phyloP scores from a whole-genome alignment of 257 asterid genomes.

The Cynanchum wilfordii region DNA sequence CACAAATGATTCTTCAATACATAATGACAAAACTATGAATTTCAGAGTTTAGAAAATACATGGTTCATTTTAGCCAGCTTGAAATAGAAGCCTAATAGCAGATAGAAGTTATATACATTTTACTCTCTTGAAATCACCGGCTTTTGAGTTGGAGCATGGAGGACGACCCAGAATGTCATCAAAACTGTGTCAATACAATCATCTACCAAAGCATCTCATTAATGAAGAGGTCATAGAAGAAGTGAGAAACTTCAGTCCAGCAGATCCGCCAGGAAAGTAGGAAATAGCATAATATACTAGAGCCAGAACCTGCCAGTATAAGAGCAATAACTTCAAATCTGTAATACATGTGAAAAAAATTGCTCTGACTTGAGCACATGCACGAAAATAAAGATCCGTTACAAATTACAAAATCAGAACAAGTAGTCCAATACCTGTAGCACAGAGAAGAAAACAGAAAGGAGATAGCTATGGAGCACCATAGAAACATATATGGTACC shows the following conservation, averaged over 20 bases:
- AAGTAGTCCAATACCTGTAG: constrained; percentile 57
- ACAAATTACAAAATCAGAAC: background rate
- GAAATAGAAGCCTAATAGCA: background rate
- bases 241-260: constrained; percentile 79
- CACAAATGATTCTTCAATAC: background rate
- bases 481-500: constrained; percentile 90
- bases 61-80: background rate
- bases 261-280: constrained; percentile 92
- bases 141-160: background rate
- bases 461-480: constrained; percentile 94
- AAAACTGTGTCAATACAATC: constrained; percentile 18
- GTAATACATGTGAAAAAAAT: background rate
- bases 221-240: constrained; percentile 70
- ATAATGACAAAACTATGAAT: background rate
- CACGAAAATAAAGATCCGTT: background rate
- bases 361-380: background rate
- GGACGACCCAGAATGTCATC: background rate
- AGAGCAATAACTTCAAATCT: constrained; percentile 11
- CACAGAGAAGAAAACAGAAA: constrained; percentile 74
- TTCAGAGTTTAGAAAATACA: background rate
- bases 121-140: background rate
- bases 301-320: constrained; percentile 60
- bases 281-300: constrained; percentile 80
- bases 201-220: constrained; percentile 72
- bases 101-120: background rate